phyloP scores from a whole-genome alignment of 2,329 filamentous ascomycete species.

The Sclerotinia borealis region DNA sequence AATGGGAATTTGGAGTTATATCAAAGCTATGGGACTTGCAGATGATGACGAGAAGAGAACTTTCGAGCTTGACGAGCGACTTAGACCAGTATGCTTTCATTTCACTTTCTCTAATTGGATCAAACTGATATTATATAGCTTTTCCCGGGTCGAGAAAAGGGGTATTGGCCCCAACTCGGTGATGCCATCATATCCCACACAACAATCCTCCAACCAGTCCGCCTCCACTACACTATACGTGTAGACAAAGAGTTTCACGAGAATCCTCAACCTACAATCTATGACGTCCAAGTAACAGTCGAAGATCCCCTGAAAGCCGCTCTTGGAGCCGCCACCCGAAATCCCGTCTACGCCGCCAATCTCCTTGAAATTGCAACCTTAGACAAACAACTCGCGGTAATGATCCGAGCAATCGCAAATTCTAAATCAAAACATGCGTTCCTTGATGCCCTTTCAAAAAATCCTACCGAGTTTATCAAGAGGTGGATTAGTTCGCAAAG shows the following conservation, averaged over 20 bases:
- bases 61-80: conserved; percentile 79
- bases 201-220: conserved; percentile 70
- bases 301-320: conserved; percentile 73
- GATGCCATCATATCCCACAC: conserved; percentile 77
- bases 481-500: conserved; percentile 90
- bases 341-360: conserved; percentile 62
- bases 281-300: conserved; percentile 79
- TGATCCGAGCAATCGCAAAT: conserved; percentile 76
- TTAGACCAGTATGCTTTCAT: conserved; percentile 59
- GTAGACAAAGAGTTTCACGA: conserved; percentile 80
- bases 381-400: conserved; percentile 78
- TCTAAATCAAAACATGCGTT: conserved; percentile 90
- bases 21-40: conserved; percentile 76
- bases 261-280: conserved; percentile 71
- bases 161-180: conserved; percentile 80
- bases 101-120: conserved; percentile 21
- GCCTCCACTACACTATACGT: conserved; percentile 86
- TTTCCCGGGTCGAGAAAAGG: conserved; percentile 49
- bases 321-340: conserved; percentile 59
- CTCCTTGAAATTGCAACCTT: conserved; percentile 70
- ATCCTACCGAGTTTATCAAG: conserved; percentile 77
- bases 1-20: conserved; percentile 93
- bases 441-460: conserved; percentile 68
- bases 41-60: conserved; percentile 93
- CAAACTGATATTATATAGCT: neutral